A percentile compares a stretch with the other conserved stretches of the same genome.
These are phyloP conservation scores for Globomyces sp. DNA, from an alignment of 371 early-diverging fungal genomes.

Conservation along the genomic window DNA sequence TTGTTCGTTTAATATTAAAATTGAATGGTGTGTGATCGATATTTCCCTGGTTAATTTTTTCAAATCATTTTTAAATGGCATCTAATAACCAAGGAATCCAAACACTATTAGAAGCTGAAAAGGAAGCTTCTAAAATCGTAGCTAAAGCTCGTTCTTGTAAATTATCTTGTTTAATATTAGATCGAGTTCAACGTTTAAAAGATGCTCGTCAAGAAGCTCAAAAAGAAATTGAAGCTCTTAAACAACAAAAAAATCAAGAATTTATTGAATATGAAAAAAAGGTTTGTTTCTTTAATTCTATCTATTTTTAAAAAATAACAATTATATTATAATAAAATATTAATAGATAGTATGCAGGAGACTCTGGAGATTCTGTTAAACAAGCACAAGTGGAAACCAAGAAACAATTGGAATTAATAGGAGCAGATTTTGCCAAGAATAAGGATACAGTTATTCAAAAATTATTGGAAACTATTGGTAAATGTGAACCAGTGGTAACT, in stretches of 20 bases:
- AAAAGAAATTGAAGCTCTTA: constrained; percentile 87
- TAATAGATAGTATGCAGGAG: constrained; percentile 23
- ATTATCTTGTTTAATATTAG: constrained; percentile 45
- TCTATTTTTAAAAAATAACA: too few species aligned
- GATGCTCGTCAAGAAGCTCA: constrained; percentile 92
- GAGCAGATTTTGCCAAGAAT: background rate
- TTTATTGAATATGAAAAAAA: constrained; percentile 78
- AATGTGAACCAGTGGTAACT: background rate
- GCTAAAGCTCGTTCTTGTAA: constrained; percentile 90
- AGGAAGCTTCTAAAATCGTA: constrained; percentile 81
- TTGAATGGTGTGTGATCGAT: too few species aligned
- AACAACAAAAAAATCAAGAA: constrained; percentile 80
- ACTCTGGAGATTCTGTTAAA: background rate
- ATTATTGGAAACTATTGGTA: constrained; percentile 6
- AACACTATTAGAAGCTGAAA: constrained; percentile 60
- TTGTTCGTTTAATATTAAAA: too few species aligned
- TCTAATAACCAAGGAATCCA: constrained; percentile 45
- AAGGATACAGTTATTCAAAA: constrained; percentile 9
- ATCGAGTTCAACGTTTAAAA: constrained; percentile 88
- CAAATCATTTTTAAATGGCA: background rate
- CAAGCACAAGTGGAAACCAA: background rate
- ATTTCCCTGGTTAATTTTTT: too few species aligned
- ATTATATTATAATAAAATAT: constrained; percentile 11
- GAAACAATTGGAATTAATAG: constrained; percentile 1
- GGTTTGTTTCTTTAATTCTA: constrained; percentile 37